Conservation (phyloP, 1,284 basidiomycete species). For the Agroathelia rolfsii region DNA sequence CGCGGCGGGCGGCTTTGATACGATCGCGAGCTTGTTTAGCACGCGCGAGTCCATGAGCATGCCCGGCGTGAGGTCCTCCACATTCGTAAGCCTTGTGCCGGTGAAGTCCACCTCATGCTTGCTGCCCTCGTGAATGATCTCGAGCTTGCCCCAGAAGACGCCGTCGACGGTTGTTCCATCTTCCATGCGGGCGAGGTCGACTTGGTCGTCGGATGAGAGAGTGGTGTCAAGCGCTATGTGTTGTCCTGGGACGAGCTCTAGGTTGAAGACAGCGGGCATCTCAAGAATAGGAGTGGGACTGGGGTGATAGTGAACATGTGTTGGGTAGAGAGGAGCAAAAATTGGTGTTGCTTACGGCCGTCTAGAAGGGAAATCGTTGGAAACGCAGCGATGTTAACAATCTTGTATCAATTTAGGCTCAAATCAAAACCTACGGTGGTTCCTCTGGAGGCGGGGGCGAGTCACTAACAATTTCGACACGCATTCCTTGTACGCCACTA, state of each 20-base stretch:
- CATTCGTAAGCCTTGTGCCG: conserved; percentile 55
- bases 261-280: conserved; percentile 73
- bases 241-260: conserved; percentile 68
- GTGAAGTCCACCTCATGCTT: conserved; percentile 71
- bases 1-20: conserved; percentile 59
- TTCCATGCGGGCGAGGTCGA: conserved; percentile 81
- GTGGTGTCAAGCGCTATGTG: conserved; percentile 67
- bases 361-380: no score
- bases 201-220: conserved; percentile 60
- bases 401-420: neutral
- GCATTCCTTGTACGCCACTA: conserved; percentile 65
- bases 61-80: conserved; percentile 51
- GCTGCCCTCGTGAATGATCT: conserved; percentile 67
- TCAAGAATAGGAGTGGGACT: conserved; percentile 77
- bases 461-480: conserved; percentile 75
- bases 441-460: conserved; percentile 70
- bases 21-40: conserved; percentile 61
- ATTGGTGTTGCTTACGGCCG: conserved; percentile 1
- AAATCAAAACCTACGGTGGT: conserved; percentile 50
- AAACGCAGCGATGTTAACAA: no score
- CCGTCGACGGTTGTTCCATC: conserved; percentile 76
- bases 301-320: conserved; percentile 10
- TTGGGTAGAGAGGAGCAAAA: conserved; percentile 1
- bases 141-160: conserved; percentile 75
- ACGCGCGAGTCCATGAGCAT: conserved; percentile 65